Conservation (phyloP, 306 rosid genomes). For the Gastrolobium villosum region DNA sequence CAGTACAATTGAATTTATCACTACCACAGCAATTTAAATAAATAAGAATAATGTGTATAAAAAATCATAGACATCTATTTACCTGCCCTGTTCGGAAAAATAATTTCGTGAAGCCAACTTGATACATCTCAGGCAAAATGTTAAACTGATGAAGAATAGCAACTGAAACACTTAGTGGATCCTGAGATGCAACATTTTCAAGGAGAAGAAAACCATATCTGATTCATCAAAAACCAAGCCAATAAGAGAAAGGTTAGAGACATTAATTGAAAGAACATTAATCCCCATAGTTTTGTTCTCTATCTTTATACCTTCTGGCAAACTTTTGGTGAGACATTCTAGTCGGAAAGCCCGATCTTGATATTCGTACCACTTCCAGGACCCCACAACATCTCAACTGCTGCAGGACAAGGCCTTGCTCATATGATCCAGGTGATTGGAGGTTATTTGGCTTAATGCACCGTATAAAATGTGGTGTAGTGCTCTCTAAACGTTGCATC, state of each 20-base stretch:
- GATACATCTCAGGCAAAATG: slow-evolving; percentile 97
- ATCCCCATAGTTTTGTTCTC: slow-evolving; percentile 33
- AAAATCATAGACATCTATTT: slow-evolving; percentile 43
- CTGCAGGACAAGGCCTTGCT: slow-evolving; percentile 96
- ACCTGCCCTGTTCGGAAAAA: slow-evolving; percentile 99
- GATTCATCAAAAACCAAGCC: slow-evolving; percentile 50
- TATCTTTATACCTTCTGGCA: slow-evolving; percentile 77
- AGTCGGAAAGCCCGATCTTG: slow-evolving; percentile 98
- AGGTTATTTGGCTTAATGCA: slow-evolving; percentile 97
- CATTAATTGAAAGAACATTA: slow-evolving; percentile 4
- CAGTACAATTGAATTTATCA: background rate
- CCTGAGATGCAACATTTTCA: slow-evolving; percentile 85
- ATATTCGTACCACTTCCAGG: slow-evolving; percentile 96
- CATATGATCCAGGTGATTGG: slow-evolving; percentile 93
- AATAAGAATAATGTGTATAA: slow-evolving; percentile 21
- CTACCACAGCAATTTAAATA: slow-evolving; percentile 32
- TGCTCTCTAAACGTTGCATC: slow-evolving; percentile 95
- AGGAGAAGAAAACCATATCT: slow-evolving; percentile 99
- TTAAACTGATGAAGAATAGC: slow-evolving; percentile 98
- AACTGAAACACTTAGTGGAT: slow-evolving; percentile 95
- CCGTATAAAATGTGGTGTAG: slow-evolving; percentile 99
- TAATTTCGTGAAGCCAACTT: slow-evolving; percentile 98
- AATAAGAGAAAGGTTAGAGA: slow-evolving; percentile 47
- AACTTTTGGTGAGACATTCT: slow-evolving; percentile 96
- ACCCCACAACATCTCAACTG: slow-evolving; percentile 99